These are phyloP conservation scores for Heritiera fomes DNA, from an alignment of 345 rosid genomes.

Conservation along the genomic window DNA sequence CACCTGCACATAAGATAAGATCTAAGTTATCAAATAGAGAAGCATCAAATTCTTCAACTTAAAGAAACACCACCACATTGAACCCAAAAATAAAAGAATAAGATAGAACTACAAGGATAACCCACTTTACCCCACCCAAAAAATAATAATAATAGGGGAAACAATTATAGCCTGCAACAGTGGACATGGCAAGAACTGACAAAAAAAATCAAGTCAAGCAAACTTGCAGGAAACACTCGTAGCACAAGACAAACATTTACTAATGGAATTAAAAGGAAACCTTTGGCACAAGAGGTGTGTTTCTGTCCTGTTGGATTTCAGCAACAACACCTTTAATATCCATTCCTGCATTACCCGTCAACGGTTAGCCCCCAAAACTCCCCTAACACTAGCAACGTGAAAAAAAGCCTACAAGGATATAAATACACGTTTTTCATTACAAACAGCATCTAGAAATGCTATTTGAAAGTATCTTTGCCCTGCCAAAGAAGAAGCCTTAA, in stretches of 20 bases:
- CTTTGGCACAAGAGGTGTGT: constrained; percentile 78
- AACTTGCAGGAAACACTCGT: constrained; percentile 8
- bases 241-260: constrained; percentile 21
- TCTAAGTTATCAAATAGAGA: constrained; percentile 33
- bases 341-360: constrained; percentile 69
- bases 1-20: constrained; percentile 77
- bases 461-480: neutral
- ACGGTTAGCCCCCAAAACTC: constrained; percentile 42
- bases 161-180: constrained; percentile 3
- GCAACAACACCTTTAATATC: constrained; percentile 89
- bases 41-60: neutral
- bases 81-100: constrained; percentile 10
- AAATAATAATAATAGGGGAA: neutral
- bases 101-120: neutral
- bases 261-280: constrained; percentile 37
- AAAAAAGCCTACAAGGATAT: constrained; percentile 14
- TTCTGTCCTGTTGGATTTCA: constrained; percentile 69
- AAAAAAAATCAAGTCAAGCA: constrained; percentile 15
- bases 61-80: neutral
- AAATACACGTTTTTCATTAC: neutral
- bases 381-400: constrained; percentile 22
- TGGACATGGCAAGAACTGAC: neutral
- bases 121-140: neutral
- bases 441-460: neutral
- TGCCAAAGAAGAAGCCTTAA: neutral